Percentiles rank a stretch among this genome's conserved stretches.
These are phyloP conservation scores for Lipomyces yamadae DNA, from an alignment of 805 yeast species.

Conservation along the genomic window DNA sequence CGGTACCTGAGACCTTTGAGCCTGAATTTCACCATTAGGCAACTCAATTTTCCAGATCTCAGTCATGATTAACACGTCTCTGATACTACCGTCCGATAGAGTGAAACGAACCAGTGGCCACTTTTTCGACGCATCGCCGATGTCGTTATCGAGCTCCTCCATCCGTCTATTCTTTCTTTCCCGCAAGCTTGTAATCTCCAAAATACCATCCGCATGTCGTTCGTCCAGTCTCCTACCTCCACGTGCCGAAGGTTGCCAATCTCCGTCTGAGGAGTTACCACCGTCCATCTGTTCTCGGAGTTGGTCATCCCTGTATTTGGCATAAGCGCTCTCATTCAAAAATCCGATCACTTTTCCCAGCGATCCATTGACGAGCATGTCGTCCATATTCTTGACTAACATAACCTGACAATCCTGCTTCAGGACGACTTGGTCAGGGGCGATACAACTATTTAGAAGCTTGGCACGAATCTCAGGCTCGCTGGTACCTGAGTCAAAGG, in stretches of 20 bases:
- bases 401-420: constrained; percentile 93
- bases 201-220: constrained; percentile 37
- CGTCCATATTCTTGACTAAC: constrained; percentile 83
- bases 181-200: constrained; percentile 18
- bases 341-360: constrained; percentile 76
- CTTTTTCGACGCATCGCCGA: constrained; percentile 6
- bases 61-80: constrained; percentile 79
- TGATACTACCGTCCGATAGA: constrained; percentile 68
- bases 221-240: constrained; percentile 35
- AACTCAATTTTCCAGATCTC: constrained; percentile 84
- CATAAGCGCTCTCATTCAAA: constrained; percentile 45
- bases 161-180: constrained; percentile 2
- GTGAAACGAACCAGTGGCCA: constrained; percentile 81
- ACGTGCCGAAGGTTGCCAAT: constrained; percentile 10
- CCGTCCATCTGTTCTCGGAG: not conserved
- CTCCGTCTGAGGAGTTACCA: constrained; percentile 17
- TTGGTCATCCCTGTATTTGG: constrained; percentile 5
- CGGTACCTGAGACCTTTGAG: constrained; percentile 80
- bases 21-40: constrained; percentile 68
- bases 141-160: constrained; percentile 1
- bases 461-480: constrained; percentile 43
- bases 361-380: constrained; percentile 84
- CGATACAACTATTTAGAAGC: constrained; percentile 68
- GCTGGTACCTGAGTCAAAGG: constrained; percentile 51
- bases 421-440: constrained; percentile 63